Conservation (phyloP, 2,329 filamentous ascomycete species). For the Tolypocladium nubicola region DNA sequence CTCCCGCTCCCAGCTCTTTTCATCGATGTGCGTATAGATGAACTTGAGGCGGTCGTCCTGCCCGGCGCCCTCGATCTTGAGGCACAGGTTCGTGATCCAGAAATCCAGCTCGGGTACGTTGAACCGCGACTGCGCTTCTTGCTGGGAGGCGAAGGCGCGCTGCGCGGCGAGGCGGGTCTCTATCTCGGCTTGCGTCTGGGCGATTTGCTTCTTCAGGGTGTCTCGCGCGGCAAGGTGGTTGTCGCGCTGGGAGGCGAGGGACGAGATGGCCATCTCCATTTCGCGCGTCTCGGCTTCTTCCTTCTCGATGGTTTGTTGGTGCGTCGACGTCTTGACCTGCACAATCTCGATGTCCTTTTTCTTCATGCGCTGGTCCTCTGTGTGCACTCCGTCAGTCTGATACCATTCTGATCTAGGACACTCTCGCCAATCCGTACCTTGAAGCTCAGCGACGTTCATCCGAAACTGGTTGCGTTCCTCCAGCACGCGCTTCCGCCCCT, state of each 20-base stretch:
- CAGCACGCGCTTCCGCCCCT: slow-evolving; percentile 76
- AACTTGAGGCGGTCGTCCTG: slow-evolving; percentile 81
- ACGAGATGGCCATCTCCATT: slow-evolving; percentile 54
- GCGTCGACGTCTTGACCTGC: slow-evolving; percentile 57
- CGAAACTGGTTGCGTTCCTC: slow-evolving; percentile 93
- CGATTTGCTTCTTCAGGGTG: slow-evolving; percentile 48
- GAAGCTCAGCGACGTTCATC: slow-evolving; percentile 78
- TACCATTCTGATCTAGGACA: background rate
- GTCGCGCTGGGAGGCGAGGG: slow-evolving; percentile 50
- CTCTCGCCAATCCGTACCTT: slow-evolving; percentile 47
- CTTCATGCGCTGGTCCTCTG: slow-evolving; percentile 88
- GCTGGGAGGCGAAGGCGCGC: slow-evolving; percentile 57
- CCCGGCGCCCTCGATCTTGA: slow-evolving; percentile 83
- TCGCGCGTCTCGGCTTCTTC: slow-evolving; percentile 68
- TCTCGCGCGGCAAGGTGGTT: slow-evolving; percentile 47
- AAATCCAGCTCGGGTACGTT: slow-evolving; percentile 93
- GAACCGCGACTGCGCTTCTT: slow-evolving; percentile 75
- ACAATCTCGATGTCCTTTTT: slow-evolving; percentile 80
- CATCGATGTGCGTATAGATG: slow-evolving; percentile 76
- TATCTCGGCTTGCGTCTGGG: slow-evolving; percentile 59
- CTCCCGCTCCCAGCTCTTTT: slow-evolving; percentile 78
- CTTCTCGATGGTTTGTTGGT: slow-evolving; percentile 65
- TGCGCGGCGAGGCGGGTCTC: slow-evolving; percentile 61
- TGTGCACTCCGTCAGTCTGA: slow-evolving; percentile 22
- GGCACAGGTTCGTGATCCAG: slow-evolving; percentile 84